Conservation (phyloP, 2,329 filamentous ascomycete species). For the Stagonosporopsis tanaceti region DNA sequence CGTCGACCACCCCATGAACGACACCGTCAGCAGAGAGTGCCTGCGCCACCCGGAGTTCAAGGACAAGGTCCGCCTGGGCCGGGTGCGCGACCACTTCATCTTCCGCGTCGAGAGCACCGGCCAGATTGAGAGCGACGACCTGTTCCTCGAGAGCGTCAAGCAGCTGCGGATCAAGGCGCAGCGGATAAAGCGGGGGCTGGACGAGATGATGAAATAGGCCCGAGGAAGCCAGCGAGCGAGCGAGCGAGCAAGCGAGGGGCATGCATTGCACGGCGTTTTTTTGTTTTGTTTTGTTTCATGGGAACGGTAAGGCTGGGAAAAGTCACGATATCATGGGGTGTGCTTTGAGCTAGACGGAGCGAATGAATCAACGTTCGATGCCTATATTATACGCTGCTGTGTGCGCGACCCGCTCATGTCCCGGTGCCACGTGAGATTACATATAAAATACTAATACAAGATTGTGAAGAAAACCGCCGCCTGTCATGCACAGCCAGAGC, state of each 20-base stretch:
- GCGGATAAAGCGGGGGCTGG: conserved; percentile 74
- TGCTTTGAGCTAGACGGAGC: conserved; percentile 8
- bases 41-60: conserved; percentile 92
- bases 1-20: conserved; percentile 86
- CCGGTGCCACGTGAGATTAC: neutral
- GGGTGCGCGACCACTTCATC: conserved; percentile 94
- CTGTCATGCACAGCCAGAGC: no score
- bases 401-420: neutral
- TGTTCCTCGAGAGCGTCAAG: conserved; percentile 90
- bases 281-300: conserved; percentile 16
- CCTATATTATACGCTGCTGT: neutral
- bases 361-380: conserved; percentile 4
- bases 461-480: neutral
- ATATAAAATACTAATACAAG: conserved; percentile 8
- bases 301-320: conserved; percentile 25
- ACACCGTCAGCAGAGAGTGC: conserved; percentile 93
- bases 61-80: conserved; percentile 91
- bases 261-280: conserved; percentile 41
- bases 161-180: conserved; percentile 85
- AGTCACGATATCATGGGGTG: conserved; percentile 23
- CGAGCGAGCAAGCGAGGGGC: conserved; percentile 4
- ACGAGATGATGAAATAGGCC: conserved; percentile 47
- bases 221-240: neutral
- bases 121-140: conserved; percentile 90
- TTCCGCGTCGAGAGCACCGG: conserved; percentile 94